Base-by-base conservation (phyloP, 306 rosid species). In the Prunus kanzakura region DNA sequence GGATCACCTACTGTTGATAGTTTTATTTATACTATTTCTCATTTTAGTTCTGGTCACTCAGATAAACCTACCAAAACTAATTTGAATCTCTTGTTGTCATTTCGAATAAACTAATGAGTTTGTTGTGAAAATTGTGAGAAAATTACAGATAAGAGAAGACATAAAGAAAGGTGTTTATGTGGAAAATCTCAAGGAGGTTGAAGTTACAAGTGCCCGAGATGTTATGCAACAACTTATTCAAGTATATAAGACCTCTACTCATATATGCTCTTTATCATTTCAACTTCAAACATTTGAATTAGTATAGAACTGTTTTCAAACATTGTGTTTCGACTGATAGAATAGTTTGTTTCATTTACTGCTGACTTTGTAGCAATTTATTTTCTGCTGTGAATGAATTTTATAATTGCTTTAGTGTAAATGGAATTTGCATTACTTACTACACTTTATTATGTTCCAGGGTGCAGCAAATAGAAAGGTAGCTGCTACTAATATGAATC, bases 401-500 rank as follows among this genome's bases (percentile, higher is more conserved):
- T 25, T 52, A 6, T 16, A 30, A 70, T 20, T 56, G 54, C 19
- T 50, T 20, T 27, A 54, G 18, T 6, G 45, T 2, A 1, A 4
- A 51, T 14, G 2, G 3, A 51, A 0, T 61, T 60, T 14, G 18
- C 25, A 25, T 45, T 68, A 25, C 4, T 11, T 46, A 29, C 49
- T 47, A n/a, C 47, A 55, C 43, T 54, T 63, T 38, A 47, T 62
- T 67, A 45, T 73, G 25, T 83, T 81, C 50, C 86, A 95, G 99
- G 99, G 99, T 71, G 84, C 99, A 65, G 87, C 99, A 4, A 89
- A 91, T 77, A 85, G 99, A 83, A 95, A 95, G 89, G 99, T 95
- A 32, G 99, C 99, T 63, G 90, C 99, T 46, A 95, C 99, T 72
- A 95, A 95, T 83, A 95, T 95, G 98, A 95, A 95, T 85, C 90